These are phyloP conservation scores for Keithomyces neogunnii DNA, from an alignment of 2,329 filamentous ascomycete genomes.

Conservation along the genomic window DNA sequence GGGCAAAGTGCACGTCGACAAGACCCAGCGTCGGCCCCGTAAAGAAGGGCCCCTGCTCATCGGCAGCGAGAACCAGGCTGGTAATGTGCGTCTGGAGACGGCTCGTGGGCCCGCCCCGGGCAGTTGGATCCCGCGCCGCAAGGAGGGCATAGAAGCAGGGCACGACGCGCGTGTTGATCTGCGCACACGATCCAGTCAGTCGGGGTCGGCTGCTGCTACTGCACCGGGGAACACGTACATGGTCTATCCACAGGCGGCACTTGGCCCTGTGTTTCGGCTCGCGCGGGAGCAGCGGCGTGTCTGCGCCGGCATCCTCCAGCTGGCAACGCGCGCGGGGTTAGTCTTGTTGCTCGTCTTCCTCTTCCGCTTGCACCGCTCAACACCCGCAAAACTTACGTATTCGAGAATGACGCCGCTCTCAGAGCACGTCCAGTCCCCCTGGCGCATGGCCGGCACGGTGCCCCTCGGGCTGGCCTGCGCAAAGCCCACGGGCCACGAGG, in stretches of 20 bases:
- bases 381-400: conserved; percentile 49
- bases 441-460: conserved; percentile 65
- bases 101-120: conserved; percentile 49
- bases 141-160: conserved; percentile 69
- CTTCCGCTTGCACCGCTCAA: too few species aligned
- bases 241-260: conserved; percentile 72
- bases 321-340: conserved; percentile 1
- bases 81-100: conserved; percentile 59
- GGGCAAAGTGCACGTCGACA: conserved; percentile 68
- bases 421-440: conserved; percentile 74
- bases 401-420: conserved; percentile 78
- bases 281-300: conserved; percentile 53
- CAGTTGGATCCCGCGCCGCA: conserved; percentile 50
- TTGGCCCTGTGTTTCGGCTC: conserved; percentile 61
- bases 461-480: conserved; percentile 70
- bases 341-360: too few species aligned
- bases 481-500: conserved; percentile 46
- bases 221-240: conserved; percentile 41
- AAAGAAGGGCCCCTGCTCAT: conserved; percentile 61
- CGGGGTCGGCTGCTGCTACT: neutral
- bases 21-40: conserved; percentile 42
- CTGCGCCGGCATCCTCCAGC: conserved; percentile 64
- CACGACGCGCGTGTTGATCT: conserved; percentile 71
- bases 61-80: conserved; percentile 37
- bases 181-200: neutral